Evolutionary conservation across 129 eudicot species (phyloP).

Genomic region (Helianthus tuberosus): DNA sequence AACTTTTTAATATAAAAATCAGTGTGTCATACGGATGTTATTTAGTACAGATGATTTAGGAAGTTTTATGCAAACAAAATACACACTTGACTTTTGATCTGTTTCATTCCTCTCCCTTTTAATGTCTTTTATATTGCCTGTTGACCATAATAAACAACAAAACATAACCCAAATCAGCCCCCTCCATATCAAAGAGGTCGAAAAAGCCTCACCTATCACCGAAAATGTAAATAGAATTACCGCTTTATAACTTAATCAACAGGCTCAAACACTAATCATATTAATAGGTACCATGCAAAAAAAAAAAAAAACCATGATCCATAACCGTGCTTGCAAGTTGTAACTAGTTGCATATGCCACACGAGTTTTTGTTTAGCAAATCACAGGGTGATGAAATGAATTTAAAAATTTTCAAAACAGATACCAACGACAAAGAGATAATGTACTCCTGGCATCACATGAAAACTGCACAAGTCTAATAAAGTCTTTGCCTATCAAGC

Average conservation of each 20-base stretch:
- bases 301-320: neutral
- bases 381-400: neutral
- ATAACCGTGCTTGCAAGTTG: neutral
- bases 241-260: neutral
- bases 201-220: neutral
- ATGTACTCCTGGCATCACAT: conserved; percentile 11
- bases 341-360: neutral
- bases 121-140: neutral
- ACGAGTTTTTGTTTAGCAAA: neutral
- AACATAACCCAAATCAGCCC: neutral
- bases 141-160: neutral
- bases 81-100: neutral
- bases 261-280: neutral
- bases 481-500: neutral
- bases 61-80: neutral
- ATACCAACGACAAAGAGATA: neutral
- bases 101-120: neutral
- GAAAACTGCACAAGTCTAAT: neutral
- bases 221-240: neutral
- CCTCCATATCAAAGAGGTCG: neutral
- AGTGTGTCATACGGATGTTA: neutral
- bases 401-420: neutral
- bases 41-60: neutral
- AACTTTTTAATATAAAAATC: neutral
- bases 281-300: conserved; percentile 5